Evolutionary conservation across 2,329 filamentous ascomycete genomes (phyloP), one percentile per base, ranked within the genome.

Genomic region (Aspergillus transmontanensis): DNA sequence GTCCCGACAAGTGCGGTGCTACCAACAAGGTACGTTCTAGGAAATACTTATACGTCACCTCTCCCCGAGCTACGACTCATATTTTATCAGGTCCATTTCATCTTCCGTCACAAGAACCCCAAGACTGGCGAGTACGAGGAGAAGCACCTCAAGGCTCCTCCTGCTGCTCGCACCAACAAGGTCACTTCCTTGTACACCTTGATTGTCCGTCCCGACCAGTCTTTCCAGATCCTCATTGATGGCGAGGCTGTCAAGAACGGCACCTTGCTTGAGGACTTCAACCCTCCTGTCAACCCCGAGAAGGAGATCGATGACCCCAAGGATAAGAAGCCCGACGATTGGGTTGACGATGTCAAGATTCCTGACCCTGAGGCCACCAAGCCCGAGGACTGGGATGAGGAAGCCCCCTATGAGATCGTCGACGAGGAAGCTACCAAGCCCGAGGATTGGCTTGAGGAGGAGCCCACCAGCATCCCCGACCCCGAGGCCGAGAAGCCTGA

Each of bases 21-120:
- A 98, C 93, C 81, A 99, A 99, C 90, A 98, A 98, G 90, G 92
- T 96, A 81, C 62, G 77, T 56, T 36, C 59, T 87, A 89, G 32
- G 30, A 28, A 19, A 19, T 48, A 2, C 23, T 34, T 19, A 23
- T 43, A 28, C n/a, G 6, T 32, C n/a, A 21, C 23, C 43, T 46
- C 50, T 39, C 16, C 7, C 19, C 5, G 32, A 51, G 23, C 30
- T 60, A 34, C 48, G 21, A n/a, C 61, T 66, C 53, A 63, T 46
- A n/a, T 68, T 76, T 58, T 26, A 41, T 58, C 56, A 87, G 85
- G 87, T 90, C 65, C 87, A 90, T 81, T 97, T 99, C 85, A 99
- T 99, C 81, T 96, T 99, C 89, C 95, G 96, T 83, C 95, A 99
- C 91, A 99, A 98, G 92, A 99, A 98, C 89, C 95, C 95, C 78